A percentile compares a stretch with the other conserved stretches of the same genome.
Evolutionary conservation across 345 rosid species (phyloP).

Genomic region (Salix udensis): DNA sequence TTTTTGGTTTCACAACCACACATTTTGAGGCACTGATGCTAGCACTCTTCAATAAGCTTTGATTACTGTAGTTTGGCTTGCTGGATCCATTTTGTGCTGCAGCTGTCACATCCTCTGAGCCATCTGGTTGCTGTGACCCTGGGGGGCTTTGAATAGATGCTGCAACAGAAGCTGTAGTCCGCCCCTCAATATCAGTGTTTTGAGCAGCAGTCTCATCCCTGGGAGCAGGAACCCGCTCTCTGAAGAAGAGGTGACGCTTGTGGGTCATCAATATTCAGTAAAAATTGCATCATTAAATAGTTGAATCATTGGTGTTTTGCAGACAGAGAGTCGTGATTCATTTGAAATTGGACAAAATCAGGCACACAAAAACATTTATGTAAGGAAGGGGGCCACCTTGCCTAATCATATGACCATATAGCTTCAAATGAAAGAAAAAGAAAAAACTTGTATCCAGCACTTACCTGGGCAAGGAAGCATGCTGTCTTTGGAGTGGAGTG

Average conservation of each 20-base stretch:
- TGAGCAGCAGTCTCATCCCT: conserved; percentile 43
- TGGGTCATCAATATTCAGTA: neutral
- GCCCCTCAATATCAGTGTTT: conserved; percentile 32
- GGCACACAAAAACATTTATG: neutral
- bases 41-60: conserved; percentile 82
- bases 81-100: conserved; percentile 26
- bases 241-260: conserved; percentile 26
- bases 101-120: conserved; percentile 30
- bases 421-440: neutral
- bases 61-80: conserved; percentile 47
- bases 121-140: conserved; percentile 30
- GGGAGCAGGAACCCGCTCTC: conserved; percentile 79
- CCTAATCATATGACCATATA: neutral
- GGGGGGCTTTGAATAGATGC: conserved; percentile 47
- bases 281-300: neutral
- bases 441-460: neutral
- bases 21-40: conserved; percentile 97
- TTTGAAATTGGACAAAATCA: neutral
- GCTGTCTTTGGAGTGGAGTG: conserved; percentile 79
- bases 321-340: neutral
- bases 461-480: conserved; percentile 97
- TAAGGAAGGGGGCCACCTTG: neutral
- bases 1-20: conserved; percentile 46
- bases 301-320: conserved; percentile 1
- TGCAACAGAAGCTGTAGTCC: conserved; percentile 48